Conservation (phyloP, 768 basidiomycete species). For the Leccinum barrowsii region DNA sequence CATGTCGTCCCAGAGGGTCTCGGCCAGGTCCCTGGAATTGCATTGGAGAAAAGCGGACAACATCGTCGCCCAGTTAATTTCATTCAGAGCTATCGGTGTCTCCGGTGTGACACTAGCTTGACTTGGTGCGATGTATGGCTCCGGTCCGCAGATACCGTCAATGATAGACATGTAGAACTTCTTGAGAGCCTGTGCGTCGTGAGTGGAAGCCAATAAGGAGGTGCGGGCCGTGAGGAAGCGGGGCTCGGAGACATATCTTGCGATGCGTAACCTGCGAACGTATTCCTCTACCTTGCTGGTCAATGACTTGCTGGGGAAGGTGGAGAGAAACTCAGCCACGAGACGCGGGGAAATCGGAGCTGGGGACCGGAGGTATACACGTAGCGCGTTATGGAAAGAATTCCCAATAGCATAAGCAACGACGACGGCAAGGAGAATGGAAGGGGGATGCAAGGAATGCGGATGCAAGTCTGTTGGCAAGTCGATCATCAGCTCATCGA, state of each 20-base stretch:
- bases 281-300: constrained; percentile 42
- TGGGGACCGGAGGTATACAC: constrained; percentile 37
- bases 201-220: constrained; percentile 39
- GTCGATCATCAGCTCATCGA: constrained; percentile 26
- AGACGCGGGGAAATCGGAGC: constrained; percentile 35
- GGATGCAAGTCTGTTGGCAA: constrained; percentile 15
- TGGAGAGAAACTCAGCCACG: constrained; percentile 38
- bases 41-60: constrained; percentile 60
- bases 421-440: constrained; percentile 52
- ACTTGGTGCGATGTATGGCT: constrained; percentile 52
- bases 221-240: constrained; percentile 49
- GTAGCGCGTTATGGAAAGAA: constrained; percentile 56
- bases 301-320: constrained; percentile 37
- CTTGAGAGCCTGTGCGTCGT: constrained; percentile 34
- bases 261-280: constrained; percentile 46
- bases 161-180: constrained; percentile 50
- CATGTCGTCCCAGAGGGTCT: constrained; percentile 69
- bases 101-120: constrained; percentile 34
- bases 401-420: constrained; percentile 58
- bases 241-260: constrained; percentile 50
- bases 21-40: constrained; percentile 54
- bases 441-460: constrained; percentile 17
- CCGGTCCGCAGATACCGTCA: constrained; percentile 45
- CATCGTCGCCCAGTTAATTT: constrained; percentile 61
- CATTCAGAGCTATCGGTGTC: constrained; percentile 50